A percentile compares a stretch with the other conserved stretches of the same genome.
phyloP scores from a whole-genome alignment of 1,284 basidiomycete genomes.

The Cystobasidiaceae sp. region DNA sequence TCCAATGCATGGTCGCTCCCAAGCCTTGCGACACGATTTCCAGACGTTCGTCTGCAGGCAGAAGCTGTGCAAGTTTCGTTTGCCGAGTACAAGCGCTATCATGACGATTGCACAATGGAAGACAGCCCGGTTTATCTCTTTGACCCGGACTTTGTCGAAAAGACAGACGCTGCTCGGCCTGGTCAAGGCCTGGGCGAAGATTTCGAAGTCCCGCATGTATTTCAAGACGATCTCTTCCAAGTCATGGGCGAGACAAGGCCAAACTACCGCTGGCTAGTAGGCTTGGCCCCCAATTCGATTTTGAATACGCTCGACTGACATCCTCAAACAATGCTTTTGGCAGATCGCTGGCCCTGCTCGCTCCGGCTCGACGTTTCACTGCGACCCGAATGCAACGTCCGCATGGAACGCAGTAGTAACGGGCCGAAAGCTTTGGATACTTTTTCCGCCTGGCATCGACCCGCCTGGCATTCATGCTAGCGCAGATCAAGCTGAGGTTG shows the following conservation, averaged over 20 bases:
- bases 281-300: too few species aligned
- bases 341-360: slow-evolving; percentile 44
- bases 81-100: slow-evolving; percentile 39
- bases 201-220: slow-evolving; percentile 40
- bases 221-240: slow-evolving; percentile 43
- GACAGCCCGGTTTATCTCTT: slow-evolving; percentile 46
- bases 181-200: slow-evolving; percentile 37
- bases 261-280: slow-evolving; percentile 45
- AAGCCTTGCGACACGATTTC: slow-evolving; percentile 37
- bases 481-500: slow-evolving; percentile 46
- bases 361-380: slow-evolving; percentile 45
- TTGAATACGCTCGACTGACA: too few species aligned
- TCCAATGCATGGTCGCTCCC: slow-evolving; percentile 38
- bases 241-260: slow-evolving; percentile 43
- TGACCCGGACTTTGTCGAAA: slow-evolving; percentile 44
- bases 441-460: slow-evolving; percentile 47
- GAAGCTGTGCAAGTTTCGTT: slow-evolving; percentile 43
- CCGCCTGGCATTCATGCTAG: slow-evolving; percentile 50
- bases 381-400: slow-evolving; percentile 43
- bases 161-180: slow-evolving; percentile 31
- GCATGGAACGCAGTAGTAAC: slow-evolving; percentile 51
- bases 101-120: slow-evolving; percentile 40
- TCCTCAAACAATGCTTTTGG: slow-evolving; percentile 41
- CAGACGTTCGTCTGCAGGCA: slow-evolving; percentile 38
- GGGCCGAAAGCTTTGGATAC: slow-evolving; percentile 49